Percentiles rank a stretch among this genome's conserved stretches.
phyloP scores from a whole-genome alignment of 2,329 filamentous ascomycete genomes.

The Ophiocordyceps polyrhachis-furcata region DNA sequence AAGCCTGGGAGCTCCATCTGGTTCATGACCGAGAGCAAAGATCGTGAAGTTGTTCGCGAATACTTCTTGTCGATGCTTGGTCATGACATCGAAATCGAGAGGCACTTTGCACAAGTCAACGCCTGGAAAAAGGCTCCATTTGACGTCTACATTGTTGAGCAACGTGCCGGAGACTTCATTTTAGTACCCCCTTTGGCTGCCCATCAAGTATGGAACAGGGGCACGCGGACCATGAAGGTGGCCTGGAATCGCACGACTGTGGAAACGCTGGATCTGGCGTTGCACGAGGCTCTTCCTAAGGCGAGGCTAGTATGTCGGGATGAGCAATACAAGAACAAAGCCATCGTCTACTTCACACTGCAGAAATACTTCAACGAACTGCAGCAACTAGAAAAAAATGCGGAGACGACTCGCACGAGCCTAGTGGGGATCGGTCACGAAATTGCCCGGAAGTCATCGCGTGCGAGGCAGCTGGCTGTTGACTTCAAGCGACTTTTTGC shows the following conservation, averaged over 20 bases:
- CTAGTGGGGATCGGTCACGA: conserved; percentile 29
- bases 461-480: conserved; percentile 49
- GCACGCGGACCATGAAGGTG: conserved; percentile 89
- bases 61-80: conserved; percentile 88
- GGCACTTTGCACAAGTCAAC: conserved; percentile 88
- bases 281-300: conserved; percentile 74
- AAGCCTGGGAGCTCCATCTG: conserved; percentile 81
- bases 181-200: conserved; percentile 82
- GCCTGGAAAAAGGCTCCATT: conserved; percentile 93
- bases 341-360: conserved; percentile 78
- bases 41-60: conserved; percentile 75
- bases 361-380: conserved; percentile 57
- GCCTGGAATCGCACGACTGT: conserved; percentile 94
- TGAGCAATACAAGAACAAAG: conserved; percentile 98
- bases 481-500: conserved; percentile 70
- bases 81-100: conserved; percentile 92
- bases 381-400: conserved; percentile 28
- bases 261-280: conserved; percentile 71
- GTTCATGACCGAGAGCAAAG: conserved; percentile 97
- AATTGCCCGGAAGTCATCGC: conserved; percentile 20
- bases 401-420: conserved; percentile 24
- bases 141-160: conserved; percentile 81
- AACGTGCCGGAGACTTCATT: conserved; percentile 79
- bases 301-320: conserved; percentile 85
- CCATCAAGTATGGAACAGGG: conserved; percentile 96